Evolutionary conservation across 164 flowering plant genomes (phyloP).

Genomic region (Tetrastigma voinierianum): DNA sequence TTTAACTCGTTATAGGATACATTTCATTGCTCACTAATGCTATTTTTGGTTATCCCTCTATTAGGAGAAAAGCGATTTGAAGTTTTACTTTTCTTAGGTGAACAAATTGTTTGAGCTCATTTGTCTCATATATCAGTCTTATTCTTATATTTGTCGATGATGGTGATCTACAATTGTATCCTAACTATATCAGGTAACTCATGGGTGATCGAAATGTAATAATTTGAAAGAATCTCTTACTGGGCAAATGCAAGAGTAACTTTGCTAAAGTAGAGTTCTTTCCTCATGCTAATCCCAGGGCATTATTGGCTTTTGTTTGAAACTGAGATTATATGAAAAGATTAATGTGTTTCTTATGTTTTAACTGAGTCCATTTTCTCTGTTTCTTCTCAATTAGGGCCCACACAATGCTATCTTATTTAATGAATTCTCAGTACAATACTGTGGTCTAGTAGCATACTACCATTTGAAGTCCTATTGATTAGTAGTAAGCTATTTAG

Average conservation of each 20-base stretch:
- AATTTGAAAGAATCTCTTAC: conserved; percentile 19
- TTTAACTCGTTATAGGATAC: not conserved
- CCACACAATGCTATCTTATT: too few species aligned
- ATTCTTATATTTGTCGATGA: not conserved
- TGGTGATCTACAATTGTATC: conserved; percentile 4
- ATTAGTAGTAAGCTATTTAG: not conserved
- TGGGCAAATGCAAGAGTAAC: not conserved
- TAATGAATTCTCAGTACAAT: too few species aligned
- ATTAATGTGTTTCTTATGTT: not conserved
- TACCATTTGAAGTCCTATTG: not conserved
- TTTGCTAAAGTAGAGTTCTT: not conserved
- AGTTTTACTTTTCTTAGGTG: conserved; percentile 13
- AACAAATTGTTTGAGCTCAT: conserved; percentile 1
- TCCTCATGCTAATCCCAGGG: not conserved
- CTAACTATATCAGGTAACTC: conserved; percentile 7
- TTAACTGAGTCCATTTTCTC: not conserved
- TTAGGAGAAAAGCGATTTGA: conserved; percentile 3
- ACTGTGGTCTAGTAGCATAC: too few species aligned
- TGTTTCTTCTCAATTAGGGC: too few species aligned
- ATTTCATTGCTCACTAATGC: not conserved
- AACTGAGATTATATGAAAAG: not conserved
- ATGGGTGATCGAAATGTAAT: conserved; percentile 14
- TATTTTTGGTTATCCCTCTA: not conserved
- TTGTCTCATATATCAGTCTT: not conserved
- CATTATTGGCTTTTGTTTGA: too few species aligned